These are phyloP conservation scores for Xylaria sp. DNA, from an alignment of 2,329 filamentous ascomycete genomes.

Conservation along the genomic window DNA sequence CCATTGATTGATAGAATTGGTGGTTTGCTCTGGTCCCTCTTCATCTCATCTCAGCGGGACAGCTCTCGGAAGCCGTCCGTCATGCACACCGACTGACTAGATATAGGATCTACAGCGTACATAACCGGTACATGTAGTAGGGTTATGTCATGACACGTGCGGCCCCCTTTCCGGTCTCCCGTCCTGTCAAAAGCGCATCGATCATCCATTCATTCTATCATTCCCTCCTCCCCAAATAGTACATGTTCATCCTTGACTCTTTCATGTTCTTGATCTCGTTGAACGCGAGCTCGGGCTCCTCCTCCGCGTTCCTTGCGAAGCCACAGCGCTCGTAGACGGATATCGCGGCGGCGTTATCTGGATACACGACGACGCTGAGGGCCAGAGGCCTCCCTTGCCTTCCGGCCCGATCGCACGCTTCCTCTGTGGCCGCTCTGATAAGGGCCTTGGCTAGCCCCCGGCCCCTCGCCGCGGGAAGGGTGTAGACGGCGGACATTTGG, in stretches of 20 bases:
- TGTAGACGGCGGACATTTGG: slow-evolving; percentile 47
- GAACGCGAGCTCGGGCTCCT: slow-evolving; percentile 27
- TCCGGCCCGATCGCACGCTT: slow-evolving; percentile 32
- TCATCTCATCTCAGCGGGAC: no score
- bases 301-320: slow-evolving; percentile 34
- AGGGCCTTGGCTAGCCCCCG: slow-evolving; percentile 44
- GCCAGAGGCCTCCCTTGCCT: slow-evolving; percentile 33
- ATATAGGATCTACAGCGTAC: no score
- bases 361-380: slow-evolving; percentile 44
- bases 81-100: no score
- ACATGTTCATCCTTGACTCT: slow-evolving; percentile 33
- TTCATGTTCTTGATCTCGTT: slow-evolving; percentile 31
- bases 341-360: slow-evolving; percentile 42
- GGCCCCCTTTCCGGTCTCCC: not conserved
- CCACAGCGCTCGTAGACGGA: slow-evolving; percentile 45
- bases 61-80: no score
- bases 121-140: slow-evolving; percentile 11
- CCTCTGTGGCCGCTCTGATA: slow-evolving; percentile 38
- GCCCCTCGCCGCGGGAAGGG: slow-evolving; percentile 44
- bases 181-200: not conserved
- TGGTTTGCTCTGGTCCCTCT: no score
- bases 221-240: slow-evolving; percentile 25
- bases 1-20: no score
- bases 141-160: not conserved
- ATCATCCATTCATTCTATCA: no score